phyloP scores from a whole-genome alignment of 2,329 filamentous ascomycete genomes.

The Lanzia echinophila region DNA sequence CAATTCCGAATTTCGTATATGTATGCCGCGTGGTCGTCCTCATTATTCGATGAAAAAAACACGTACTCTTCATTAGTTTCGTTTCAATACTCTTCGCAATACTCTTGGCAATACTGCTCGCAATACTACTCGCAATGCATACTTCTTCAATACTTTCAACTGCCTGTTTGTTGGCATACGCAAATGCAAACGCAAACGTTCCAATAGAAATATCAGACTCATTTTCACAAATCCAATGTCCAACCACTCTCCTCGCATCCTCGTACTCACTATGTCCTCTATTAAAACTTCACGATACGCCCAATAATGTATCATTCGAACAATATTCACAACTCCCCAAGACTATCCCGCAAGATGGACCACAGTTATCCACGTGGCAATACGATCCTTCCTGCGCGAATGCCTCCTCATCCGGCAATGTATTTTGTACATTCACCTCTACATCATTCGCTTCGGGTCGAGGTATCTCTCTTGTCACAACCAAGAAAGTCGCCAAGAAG shows the following conservation, averaged over 20 bases:
- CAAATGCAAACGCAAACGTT: background rate
- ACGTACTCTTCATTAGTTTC: too few relatives aligned
- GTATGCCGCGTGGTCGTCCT: too few relatives aligned
- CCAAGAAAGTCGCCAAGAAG: constrained; percentile 16
- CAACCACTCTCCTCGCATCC: background rate
- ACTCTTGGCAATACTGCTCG: too few relatives aligned
- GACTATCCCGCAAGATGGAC: background rate
- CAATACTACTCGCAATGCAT: background rate
- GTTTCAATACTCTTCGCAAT: too few relatives aligned
- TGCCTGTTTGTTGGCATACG: background rate
- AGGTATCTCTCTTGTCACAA: constrained; percentile 27
- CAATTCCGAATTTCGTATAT: too few relatives aligned
- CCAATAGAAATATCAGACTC: background rate
- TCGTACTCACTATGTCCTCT: background rate
- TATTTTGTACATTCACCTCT: constrained; percentile 26
- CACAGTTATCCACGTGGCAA: background rate
- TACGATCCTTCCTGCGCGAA: background rate
- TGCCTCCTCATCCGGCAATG: background rate
- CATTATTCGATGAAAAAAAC: too few relatives aligned
- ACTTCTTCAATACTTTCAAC: background rate
- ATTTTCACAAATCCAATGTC: background rate
- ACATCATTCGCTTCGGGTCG: constrained; percentile 21
- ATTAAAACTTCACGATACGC: background rate
- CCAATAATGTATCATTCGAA: background rate
- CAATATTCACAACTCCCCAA: background rate